Percentiles rank a stretch among this genome's conserved stretches.
Conservation (phyloP, 441 rosid species). For the Sinapis alba region DNA sequence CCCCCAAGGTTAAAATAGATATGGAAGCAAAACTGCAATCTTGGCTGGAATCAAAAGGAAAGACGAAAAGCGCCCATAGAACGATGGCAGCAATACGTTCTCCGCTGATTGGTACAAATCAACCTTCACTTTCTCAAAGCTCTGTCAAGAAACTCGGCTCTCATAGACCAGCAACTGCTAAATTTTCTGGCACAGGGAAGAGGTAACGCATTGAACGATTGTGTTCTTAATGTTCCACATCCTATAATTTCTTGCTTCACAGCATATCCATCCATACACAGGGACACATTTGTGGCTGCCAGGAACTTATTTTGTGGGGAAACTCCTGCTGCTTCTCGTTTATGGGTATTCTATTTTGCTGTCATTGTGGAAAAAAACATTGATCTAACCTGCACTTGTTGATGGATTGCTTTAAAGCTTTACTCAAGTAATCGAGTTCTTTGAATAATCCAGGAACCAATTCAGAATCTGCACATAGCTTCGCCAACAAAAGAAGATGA, state of each 20-base stretch:
- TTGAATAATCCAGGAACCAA: conserved; percentile 30
- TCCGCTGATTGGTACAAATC: background rate
- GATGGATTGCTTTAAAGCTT: background rate
- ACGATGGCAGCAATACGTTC: conserved; percentile 42
- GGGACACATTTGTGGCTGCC: conserved; percentile 34
- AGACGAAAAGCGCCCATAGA: conserved; percentile 63
- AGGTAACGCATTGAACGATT: conserved; percentile 43
- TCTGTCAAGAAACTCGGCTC: conserved; percentile 50
- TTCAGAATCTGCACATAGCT: conserved; percentile 43
- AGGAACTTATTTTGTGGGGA: conserved; percentile 51
- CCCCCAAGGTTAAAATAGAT: conserved; percentile 65
- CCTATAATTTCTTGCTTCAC: background rate
- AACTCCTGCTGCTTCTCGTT: conserved; percentile 38
- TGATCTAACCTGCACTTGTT: background rate
- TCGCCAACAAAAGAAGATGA: conserved; percentile 37
- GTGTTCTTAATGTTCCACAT: background rate
- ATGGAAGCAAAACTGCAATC: conserved; percentile 82
- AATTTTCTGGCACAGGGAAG: conserved; percentile 35
- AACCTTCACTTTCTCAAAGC: conserved; percentile 14
- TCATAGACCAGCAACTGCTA: conserved; percentile 47
- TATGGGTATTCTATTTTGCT: conserved; percentile 43
- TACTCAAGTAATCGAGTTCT: conserved; percentile 1
- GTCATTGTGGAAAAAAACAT: background rate
- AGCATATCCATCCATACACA: background rate
- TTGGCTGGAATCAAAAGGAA: conserved; percentile 94